Conservation (phyloP, 2,329 filamentous ascomycete genomes). For the Aspergillus sp. region DNA sequence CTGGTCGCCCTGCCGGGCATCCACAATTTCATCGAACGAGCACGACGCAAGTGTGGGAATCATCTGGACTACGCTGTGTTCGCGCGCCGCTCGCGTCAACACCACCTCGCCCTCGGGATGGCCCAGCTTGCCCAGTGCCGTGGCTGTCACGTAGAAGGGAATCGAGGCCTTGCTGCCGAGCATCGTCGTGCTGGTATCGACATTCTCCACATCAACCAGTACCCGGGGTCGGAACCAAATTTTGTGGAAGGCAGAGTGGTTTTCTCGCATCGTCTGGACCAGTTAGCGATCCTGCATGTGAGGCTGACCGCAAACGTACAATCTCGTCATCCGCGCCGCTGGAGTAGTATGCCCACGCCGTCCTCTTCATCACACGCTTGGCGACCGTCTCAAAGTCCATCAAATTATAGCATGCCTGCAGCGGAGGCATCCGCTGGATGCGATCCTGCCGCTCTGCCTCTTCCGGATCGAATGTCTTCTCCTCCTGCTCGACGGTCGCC, state of each 20-base stretch:
- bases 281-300: no score
- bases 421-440: slow-evolving; percentile 11
- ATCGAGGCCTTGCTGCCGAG: slow-evolving; percentile 24
- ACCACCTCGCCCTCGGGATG: slow-evolving; percentile 37
- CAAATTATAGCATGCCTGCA: slow-evolving; percentile 26
- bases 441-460: not conserved
- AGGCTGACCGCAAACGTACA: no score
- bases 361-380: slow-evolving; percentile 16
- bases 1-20: slow-evolving; percentile 7
- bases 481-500: no score
- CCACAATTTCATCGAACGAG: no score
- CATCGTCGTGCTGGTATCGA: slow-evolving; percentile 28
- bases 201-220: slow-evolving; percentile 29
- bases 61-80: slow-evolving; percentile 26
- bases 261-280: slow-evolving; percentile 39
- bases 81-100: slow-evolving; percentile 31
- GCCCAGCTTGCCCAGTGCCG: slow-evolving; percentile 35
- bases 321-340: slow-evolving; percentile 43
- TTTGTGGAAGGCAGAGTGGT: slow-evolving; percentile 35
- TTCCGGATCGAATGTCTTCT: no score
- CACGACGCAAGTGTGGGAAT: no score
- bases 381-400: slow-evolving; percentile 32
- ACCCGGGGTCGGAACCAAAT: slow-evolving; percentile 41
- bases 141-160: slow-evolving; percentile 35
- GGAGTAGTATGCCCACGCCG: slow-evolving; percentile 38